Conservation (phyloP, 305 asterid genomes). For the Plantago coronopus region DNA sequence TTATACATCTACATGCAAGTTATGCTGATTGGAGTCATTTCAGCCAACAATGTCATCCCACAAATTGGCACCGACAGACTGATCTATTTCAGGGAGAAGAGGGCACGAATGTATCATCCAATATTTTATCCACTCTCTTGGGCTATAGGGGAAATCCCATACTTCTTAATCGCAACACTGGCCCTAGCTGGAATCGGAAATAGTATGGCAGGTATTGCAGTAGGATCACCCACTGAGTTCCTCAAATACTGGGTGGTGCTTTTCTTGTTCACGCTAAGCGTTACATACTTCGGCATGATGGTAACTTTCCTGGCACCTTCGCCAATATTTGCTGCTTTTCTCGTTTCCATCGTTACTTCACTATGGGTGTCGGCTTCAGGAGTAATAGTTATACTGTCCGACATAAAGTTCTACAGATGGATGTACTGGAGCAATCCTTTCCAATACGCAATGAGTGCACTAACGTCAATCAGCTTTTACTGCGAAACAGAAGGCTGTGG, state of each 20-base stretch:
- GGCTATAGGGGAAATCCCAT: not conserved
- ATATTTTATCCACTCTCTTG: not conserved
- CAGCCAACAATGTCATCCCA: not conserved
- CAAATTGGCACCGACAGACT: not conserved
- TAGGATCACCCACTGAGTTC: not conserved
- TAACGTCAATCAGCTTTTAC: not conserved
- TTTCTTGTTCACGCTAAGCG: not conserved
- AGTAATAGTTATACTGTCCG: not conserved
- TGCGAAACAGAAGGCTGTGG: not conserved
- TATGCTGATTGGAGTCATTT: not conserved
- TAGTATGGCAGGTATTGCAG: not conserved
- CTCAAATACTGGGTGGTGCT: not conserved
- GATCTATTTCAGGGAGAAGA: not conserved
- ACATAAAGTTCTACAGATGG: not conserved
- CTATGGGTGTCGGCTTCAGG: not conserved
- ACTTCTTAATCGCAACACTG: not conserved
- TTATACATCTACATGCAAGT: not conserved
- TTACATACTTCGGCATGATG: not conserved
- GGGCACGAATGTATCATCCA: not conserved
- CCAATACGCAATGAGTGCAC: not conserved
- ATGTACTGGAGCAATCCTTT: not conserved
- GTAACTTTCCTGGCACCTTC: not conserved
- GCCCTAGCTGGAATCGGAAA: not conserved
- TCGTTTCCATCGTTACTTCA: not conserved
- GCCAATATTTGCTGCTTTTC: not conserved